These are phyloP conservation scores for Trebouxia sp. DNA, from an alignment of 139 green algal genomes.

Conservation along the genomic window DNA sequence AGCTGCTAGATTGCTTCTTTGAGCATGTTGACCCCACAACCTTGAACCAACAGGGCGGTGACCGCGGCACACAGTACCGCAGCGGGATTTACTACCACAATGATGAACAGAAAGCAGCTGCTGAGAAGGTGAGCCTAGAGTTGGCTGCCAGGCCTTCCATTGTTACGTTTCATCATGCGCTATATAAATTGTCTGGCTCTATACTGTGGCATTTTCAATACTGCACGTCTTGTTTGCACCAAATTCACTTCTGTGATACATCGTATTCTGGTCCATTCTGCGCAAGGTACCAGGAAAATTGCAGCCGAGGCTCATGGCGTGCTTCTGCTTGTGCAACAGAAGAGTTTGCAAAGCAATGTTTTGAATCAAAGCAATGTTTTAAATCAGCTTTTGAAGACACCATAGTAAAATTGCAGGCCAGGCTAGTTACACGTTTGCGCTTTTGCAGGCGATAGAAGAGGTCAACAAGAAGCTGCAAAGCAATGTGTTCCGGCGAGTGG, in stretches of 20 bases:
- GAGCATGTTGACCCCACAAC: conserved; percentile 76
- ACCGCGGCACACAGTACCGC: conserved; percentile 84
- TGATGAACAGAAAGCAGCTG: conserved; percentile 61
- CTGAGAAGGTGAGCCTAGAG: conserved; percentile 45
- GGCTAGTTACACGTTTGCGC: neutral
- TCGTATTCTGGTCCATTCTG: too few species aligned
- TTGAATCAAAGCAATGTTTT: too few species aligned
- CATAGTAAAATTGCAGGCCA: neutral
- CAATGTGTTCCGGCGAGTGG: conserved; percentile 42
- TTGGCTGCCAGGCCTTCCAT: too few species aligned
- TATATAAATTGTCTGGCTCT: too few species aligned
- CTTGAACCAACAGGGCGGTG: conserved; percentile 74
- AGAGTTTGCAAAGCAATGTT: too few species aligned
- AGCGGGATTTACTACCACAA: conserved; percentile 81
- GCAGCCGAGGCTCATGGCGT: too few species aligned
- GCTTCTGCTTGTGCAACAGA: too few species aligned
- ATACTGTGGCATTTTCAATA: neutral
- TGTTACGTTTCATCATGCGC: too few species aligned
- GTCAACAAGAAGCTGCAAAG: conserved; percentile 56
- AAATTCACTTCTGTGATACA: neutral
- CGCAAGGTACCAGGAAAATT: too few species aligned
- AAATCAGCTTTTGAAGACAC: too few species aligned
- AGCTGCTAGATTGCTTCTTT: conserved; percentile 80
- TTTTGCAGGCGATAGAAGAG: conserved; percentile 45
- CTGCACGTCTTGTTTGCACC: neutral